phyloP scores from a whole-genome alignment of 2,329 filamentous ascomycete species.

The Apiospora kogelbergensis region DNA sequence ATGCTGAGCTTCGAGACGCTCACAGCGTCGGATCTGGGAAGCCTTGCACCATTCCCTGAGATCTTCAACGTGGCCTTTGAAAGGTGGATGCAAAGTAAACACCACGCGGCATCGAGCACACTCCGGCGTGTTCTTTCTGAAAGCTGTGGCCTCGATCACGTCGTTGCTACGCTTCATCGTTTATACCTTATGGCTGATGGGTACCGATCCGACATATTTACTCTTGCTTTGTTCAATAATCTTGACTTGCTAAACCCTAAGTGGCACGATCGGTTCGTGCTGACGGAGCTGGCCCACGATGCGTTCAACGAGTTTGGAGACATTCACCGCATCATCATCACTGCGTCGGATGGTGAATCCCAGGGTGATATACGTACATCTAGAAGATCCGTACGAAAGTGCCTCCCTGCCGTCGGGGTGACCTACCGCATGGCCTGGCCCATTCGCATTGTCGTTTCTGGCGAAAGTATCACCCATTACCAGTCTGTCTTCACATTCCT shows the following conservation, averaged over 20 bases:
- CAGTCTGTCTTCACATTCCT: slow-evolving; percentile 73
- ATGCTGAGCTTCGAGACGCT: slow-evolving; percentile 58
- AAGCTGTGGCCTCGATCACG: slow-evolving; percentile 64
- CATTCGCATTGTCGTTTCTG: slow-evolving; percentile 70
- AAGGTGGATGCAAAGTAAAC: slow-evolving; percentile 74
- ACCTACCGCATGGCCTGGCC: slow-evolving; percentile 69
- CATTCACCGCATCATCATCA: slow-evolving; percentile 61
- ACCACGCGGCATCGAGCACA: slow-evolving; percentile 65
- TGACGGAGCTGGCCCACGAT: slow-evolving; percentile 76
- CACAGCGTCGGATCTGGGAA: slow-evolving; percentile 43
- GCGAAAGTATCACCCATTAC: slow-evolving; percentile 64
- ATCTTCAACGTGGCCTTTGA: slow-evolving; percentile 72
- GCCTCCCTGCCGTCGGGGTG: slow-evolving; percentile 63
- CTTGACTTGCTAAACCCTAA: slow-evolving; percentile 59
- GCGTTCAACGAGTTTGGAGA: slow-evolving; percentile 64
- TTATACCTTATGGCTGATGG: slow-evolving; percentile 81
- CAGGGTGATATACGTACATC: slow-evolving; percentile 45
- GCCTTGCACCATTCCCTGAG: slow-evolving; percentile 69
- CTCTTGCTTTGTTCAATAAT: slow-evolving; percentile 70
- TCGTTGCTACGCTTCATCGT: slow-evolving; percentile 65
- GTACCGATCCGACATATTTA: slow-evolving; percentile 63
- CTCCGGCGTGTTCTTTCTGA: slow-evolving; percentile 68
- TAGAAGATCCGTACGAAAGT: slow-evolving; percentile 58
- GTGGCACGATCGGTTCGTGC: slow-evolving; percentile 80
- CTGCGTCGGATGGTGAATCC: slow-evolving; percentile 42